These are phyloP conservation scores for Sphaerobolus stellatus DNA, from an alignment of 1,284 basidiomycete genomes.

Conservation along the genomic window DNA sequence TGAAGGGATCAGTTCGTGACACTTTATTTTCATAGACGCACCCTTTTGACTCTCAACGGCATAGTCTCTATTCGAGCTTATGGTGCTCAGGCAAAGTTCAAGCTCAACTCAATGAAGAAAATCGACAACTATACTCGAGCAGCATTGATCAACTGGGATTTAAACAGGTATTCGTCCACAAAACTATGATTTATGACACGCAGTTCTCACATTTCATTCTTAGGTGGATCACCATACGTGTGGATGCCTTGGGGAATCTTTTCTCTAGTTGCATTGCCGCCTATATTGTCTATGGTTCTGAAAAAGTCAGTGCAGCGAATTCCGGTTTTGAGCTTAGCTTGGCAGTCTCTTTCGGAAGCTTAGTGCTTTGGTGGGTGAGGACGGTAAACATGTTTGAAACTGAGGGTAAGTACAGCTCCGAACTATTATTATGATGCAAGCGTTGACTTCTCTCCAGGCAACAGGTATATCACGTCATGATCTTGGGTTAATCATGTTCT, in stretches of 20 bases:
- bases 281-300: slow-evolving; percentile 7
- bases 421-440: neutral
- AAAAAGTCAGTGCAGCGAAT: neutral
- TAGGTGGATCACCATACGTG: slow-evolving; percentile 10
- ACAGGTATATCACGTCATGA: neutral
- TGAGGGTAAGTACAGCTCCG: neutral
- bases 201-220: neutral
- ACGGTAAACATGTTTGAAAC: neutral
- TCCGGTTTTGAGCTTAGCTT: neutral
- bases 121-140: slow-evolving; percentile 10
- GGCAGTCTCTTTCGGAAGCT: neutral
- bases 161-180: neutral
- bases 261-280: slow-evolving; percentile 9
- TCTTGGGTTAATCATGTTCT: neutral
- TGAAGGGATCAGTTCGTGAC: slow-evolving; percentile 21
- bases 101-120: neutral
- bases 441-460: neutral
- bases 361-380: neutral
- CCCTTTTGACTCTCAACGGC: neutral
- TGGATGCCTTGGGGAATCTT: slow-evolving; percentile 4
- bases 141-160: neutral
- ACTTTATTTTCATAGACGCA: neutral
- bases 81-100: slow-evolving; percentile 8
- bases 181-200: neutral
- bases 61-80: slow-evolving; percentile 13